Evolutionary conservation across 129 eudicot genomes (phyloP), one percentile per base, ranked within the genome.

Genomic region (Oenanthe sinensis): DNA sequence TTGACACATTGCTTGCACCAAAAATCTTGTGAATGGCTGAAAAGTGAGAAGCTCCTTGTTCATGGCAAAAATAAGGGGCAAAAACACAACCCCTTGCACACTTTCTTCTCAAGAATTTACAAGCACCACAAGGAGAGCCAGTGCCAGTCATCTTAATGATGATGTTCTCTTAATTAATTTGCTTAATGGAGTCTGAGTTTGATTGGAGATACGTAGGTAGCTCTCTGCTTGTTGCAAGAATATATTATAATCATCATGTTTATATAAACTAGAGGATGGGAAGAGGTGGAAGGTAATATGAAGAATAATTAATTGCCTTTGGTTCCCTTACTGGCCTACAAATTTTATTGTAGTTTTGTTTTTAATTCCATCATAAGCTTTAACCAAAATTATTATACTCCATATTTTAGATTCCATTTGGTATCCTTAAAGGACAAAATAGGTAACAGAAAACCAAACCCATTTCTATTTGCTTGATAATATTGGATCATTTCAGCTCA

Each of bases 1-100:
- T 95, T 9, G 97, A 88, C 48, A 92, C 99, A 83, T 95, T 95
- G 85, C 99, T 95, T 6, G 99, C 97, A 42, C 99, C 99, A 79
- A 95, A 95, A 19, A 95, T 97, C 87, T 89, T 92, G 58, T 95
- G 99, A 63, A 95, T 95, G 76, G 99, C 97, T 80, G 99, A 87
- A 83, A 95, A 95, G 76, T 85, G 90, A 46, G 90, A 85, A 24
- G 90, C 86, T 13, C 90, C 93, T 74, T 87, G 90, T 37, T 89
- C 93, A 22, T 88, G 85, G 73, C 84, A 86, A 39, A 89, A 89
- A 75, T 89, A 81, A 14, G 93, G 93, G 44, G 93, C 93, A 78
- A 89, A 89, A 22, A 89, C 76, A 62, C 93, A 89, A 10, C 89
- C 93, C 65, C 81, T 82, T 20, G 81, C 86, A 54, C 93, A 89